Conservation (phyloP, 2,329 filamentous ascomycete species). For the Fusarium sp. region DNA sequence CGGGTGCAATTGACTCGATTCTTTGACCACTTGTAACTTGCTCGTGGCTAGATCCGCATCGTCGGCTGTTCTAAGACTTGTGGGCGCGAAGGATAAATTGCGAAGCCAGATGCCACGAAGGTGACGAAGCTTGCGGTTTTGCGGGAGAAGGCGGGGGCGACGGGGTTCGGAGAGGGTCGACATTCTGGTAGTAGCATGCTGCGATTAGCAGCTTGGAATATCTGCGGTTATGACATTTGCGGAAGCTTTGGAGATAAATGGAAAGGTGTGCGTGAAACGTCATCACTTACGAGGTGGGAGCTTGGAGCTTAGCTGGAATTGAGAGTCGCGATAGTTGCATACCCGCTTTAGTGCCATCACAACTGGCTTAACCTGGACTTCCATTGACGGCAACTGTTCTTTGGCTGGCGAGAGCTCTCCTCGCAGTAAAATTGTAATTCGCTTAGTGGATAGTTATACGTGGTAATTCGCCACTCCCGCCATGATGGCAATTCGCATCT, state of each 20-base stretch:
- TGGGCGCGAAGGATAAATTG: conserved; percentile 77
- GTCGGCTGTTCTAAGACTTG: conserved; percentile 76
- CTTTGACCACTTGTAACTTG: conserved; percentile 67
- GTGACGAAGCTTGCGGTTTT: conserved; percentile 91
- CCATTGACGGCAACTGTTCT: no score
- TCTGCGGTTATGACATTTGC: conserved; percentile 33
- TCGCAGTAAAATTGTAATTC: not conserved
- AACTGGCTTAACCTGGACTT: not conserved
- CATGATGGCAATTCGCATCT: no score
- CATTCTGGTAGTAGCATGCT: conserved; percentile 43
- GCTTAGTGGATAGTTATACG: accelerated
- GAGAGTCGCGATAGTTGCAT: conserved; percentile 43
- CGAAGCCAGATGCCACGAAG: conserved; percentile 87
- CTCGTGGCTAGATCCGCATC: conserved; percentile 77
- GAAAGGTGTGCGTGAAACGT: conserved; percentile 13
- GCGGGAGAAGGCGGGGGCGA: conserved; percentile 65
- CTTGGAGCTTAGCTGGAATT: conserved; percentile 35
- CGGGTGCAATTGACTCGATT: conserved; percentile 61
- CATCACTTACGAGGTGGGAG: conserved; percentile 27
- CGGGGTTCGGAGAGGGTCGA: conserved; percentile 51
- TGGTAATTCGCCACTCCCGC: accelerated
- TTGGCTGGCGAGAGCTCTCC: not conserved
- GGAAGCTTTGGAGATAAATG: not conserved
- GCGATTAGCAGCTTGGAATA: conserved; percentile 23
- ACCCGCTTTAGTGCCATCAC: conserved; percentile 33